Evolutionary conservation across 176 grass and related monocot genomes (phyloP).

Genomic region (Phyllostachys edulis): DNA sequence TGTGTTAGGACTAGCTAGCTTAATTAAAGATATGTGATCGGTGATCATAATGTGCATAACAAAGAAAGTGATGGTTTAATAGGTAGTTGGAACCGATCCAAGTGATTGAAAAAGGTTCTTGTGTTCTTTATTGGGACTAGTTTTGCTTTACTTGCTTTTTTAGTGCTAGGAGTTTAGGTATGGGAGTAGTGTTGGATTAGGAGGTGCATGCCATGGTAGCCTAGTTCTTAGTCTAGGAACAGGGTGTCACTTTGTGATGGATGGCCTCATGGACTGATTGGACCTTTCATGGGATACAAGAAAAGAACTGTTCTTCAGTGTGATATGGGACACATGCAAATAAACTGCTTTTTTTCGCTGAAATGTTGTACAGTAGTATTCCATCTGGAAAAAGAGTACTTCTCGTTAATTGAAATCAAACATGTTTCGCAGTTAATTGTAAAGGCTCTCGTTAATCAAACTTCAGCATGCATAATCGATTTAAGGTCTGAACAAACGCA

Average conservation of each 20-base stretch:
- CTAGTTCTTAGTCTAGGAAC: neutral
- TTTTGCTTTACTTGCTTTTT: neutral
- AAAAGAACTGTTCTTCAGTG: neutral
- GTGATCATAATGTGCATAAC: neutral
- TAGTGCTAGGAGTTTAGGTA: neutral
- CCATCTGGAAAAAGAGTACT: neutral
- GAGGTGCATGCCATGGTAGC: neutral
- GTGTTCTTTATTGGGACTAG: neutral
- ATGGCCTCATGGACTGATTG: constrained; percentile 18
- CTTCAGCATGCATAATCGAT: neutral
- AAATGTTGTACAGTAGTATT: neutral
- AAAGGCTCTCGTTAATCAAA: neutral
- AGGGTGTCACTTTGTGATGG: constrained; percentile 22
- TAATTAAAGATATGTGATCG: neutral
- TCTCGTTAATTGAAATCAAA: neutral
- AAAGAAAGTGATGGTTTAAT: neutral
- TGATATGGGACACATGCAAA: neutral
- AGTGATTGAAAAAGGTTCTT: neutral
- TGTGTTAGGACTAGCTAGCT: neutral
- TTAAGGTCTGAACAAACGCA: neutral
- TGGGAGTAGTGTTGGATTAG: neutral
- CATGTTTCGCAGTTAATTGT: neutral
- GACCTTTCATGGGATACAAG: constrained; percentile 30
- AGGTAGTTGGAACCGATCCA: neutral
- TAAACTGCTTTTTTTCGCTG: too few species aligned